Conservation (phyloP, 179 eudicot species). For the Actinidia arguta region DNA sequence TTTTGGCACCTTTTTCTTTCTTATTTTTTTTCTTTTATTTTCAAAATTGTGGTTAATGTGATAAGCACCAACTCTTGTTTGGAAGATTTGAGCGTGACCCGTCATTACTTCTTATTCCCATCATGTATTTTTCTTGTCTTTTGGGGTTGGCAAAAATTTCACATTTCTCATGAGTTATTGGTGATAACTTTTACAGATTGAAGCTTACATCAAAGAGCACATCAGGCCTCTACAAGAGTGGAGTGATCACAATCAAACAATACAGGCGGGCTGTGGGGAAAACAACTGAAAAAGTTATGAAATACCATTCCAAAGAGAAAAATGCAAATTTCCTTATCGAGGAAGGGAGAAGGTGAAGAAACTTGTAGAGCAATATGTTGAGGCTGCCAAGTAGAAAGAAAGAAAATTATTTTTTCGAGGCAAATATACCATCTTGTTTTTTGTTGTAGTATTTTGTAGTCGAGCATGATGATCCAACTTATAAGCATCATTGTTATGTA, state of each 20-base stretch:
- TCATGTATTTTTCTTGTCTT: not conserved
- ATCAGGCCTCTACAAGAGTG: slow-evolving; percentile 89
- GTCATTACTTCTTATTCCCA: too few species aligned
- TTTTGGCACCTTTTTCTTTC: not conserved
- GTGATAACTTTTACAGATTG: slow-evolving; percentile 64
- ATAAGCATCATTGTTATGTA: not conserved
- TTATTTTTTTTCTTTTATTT: not conserved
- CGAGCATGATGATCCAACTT: not conserved
- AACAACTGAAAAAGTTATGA: slow-evolving; percentile 88
- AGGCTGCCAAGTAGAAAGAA: slow-evolving; percentile 69
- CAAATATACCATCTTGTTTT: not conserved
- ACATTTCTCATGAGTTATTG: not conserved
- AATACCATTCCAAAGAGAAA: slow-evolving; percentile 74
- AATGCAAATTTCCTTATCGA: slow-evolving; percentile 86
- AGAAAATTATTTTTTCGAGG: slow-evolving; percentile 1
- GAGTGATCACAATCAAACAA: slow-evolving; percentile 82
- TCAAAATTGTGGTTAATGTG: not conserved
- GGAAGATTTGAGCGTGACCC: too few species aligned
- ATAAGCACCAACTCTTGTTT: not conserved
- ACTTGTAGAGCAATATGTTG: slow-evolving; percentile 91
- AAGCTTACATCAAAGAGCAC: slow-evolving; percentile 94
- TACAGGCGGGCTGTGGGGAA: slow-evolving; percentile 83
- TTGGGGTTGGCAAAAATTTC: not conserved
- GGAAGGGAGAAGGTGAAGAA: slow-evolving; percentile 98
- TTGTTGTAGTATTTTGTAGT: not conserved